These are phyloP conservation scores for Nigrograna mackinnonii DNA, from an alignment of 2,329 filamentous ascomycete species.

Conservation along the genomic window DNA sequence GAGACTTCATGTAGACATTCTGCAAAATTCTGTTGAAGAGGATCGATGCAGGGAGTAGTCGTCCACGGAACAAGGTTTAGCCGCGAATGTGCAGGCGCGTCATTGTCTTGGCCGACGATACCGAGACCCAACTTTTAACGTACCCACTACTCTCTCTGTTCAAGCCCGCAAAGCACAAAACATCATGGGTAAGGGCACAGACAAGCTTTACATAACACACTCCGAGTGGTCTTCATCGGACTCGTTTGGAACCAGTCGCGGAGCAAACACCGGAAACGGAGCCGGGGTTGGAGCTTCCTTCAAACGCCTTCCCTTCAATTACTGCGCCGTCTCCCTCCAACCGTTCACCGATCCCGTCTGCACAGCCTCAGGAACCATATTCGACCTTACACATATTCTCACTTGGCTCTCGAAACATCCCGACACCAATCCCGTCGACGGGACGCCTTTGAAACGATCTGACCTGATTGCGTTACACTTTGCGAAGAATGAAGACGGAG, in stretches of 20 bases:
- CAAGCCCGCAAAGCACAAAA: background rate
- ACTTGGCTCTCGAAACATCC: conserved; percentile 95
- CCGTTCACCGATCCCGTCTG: conserved; percentile 95
- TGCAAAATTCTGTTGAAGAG: too few relatives aligned
- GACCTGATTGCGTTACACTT: conserved; percentile 93
- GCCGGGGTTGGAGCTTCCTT: conserved; percentile 66
- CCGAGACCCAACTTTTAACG: background rate
- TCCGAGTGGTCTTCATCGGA: conserved; percentile 95
- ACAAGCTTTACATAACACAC: conserved; percentile 75
- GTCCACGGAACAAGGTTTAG: too few relatives aligned
- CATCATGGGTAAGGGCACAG: conserved; percentile 44
- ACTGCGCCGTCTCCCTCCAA: conserved; percentile 93
- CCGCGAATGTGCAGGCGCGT: background rate
- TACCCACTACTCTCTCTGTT: background rate
- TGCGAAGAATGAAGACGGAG: conserved; percentile 85
- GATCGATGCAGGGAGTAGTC: too few relatives aligned
- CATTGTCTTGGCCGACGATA: background rate
- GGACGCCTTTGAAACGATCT: conserved; percentile 73
- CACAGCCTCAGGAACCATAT: conserved; percentile 83
- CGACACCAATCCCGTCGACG: conserved; percentile 87
- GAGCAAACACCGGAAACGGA: conserved; percentile 64
- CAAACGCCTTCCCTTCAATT: conserved; percentile 93
- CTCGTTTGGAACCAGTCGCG: conserved; percentile 80
- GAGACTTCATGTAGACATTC: too few relatives aligned
- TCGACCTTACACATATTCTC: conserved; percentile 92